phyloP scores from a whole-genome alignment of 1,139 yeast genomes.

The Keqinozyma sinolaborantium region DNA sequence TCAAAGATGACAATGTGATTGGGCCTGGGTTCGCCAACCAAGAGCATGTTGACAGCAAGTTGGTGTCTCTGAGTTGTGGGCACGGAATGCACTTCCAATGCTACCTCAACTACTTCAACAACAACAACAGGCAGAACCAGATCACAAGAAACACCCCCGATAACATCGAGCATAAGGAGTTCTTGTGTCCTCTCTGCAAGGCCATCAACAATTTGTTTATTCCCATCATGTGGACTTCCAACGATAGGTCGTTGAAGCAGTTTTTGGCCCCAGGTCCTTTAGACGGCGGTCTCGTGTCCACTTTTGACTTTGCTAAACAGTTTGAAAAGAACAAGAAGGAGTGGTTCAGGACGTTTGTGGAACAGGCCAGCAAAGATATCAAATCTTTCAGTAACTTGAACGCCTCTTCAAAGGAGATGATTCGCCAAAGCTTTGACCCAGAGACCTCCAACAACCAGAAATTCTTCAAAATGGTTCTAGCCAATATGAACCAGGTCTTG shows the following conservation, averaged over 20 bases:
- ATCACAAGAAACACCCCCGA: constrained; percentile 83
- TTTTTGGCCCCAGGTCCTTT: constrained; percentile 14
- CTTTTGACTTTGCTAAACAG: constrained; percentile 14
- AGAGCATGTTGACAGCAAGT: constrained; percentile 37
- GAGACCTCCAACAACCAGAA: constrained; percentile 16
- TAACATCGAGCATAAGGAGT: constrained; percentile 65
- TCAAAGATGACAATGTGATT: constrained; percentile 41
- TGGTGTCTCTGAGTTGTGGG: constrained; percentile 81
- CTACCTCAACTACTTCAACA: constrained; percentile 57
- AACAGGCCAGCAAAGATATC: constrained; percentile 19
- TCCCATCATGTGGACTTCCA: constrained; percentile 59
- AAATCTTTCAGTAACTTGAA: constrained; percentile 22
- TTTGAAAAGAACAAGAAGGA: constrained; percentile 13
- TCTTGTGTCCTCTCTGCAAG: constrained; percentile 88
- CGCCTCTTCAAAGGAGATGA: constrained; percentile 24
- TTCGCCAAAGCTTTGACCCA: constrained; percentile 12
- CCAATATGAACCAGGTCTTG: constrained; percentile 34
- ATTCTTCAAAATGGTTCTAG: constrained; percentile 25
- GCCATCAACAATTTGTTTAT: constrained; percentile 80
- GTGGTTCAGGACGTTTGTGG: constrained; percentile 27
- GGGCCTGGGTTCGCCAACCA: constrained; percentile 69
- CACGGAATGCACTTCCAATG: constrained; percentile 92
- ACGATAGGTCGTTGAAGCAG: constrained; percentile 26
- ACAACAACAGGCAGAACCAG: constrained; percentile 58
- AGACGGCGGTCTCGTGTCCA: constrained; percentile 8